These are phyloP conservation scores for Schizochytrium sp. DNA, from an alignment of 108 stramenopile species.

Conservation along the genomic window DNA sequence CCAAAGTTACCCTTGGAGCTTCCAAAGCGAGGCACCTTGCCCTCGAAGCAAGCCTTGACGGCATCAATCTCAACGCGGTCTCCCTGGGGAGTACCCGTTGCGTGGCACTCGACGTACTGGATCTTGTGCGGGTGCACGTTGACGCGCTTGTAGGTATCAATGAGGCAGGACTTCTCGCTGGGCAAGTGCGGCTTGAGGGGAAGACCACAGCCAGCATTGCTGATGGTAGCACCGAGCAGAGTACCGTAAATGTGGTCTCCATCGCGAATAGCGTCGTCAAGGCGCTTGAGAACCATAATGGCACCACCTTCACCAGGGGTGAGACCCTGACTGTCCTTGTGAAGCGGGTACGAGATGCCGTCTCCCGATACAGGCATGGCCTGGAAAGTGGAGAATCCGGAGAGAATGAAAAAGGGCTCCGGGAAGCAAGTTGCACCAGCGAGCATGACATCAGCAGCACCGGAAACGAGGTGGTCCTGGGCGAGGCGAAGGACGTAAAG, in stretches of 20 bases:
- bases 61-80: constrained; percentile 28
- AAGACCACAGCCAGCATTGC: neutral
- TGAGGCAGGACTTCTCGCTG: constrained; percentile 21
- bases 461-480: constrained; percentile 42
- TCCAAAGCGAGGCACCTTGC: constrained; percentile 29
- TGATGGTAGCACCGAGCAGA: neutral
- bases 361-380: constrained; percentile 26
- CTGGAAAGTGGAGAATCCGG: constrained; percentile 43
- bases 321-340: constrained; percentile 50
- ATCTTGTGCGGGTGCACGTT: constrained; percentile 49
- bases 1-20: constrained; percentile 15
- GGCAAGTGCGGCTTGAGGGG: constrained; percentile 21
- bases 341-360: neutral
- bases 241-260: constrained; percentile 21
- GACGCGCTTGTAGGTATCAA: constrained; percentile 24
- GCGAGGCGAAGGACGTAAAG: constrained; percentile 48
- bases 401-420: constrained; percentile 44
- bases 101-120: constrained; percentile 54
- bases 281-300: constrained; percentile 46
- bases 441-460: constrained; percentile 44
- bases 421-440: constrained; percentile 13
- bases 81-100: constrained; percentile 19
- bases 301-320: constrained; percentile 20
- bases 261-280: constrained; percentile 14
- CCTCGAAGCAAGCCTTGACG: constrained; percentile 47